Base-by-base conservation (phyloP, 768 basidiomycete genomes). In the Neoboletus subvelutipes region DNA sequence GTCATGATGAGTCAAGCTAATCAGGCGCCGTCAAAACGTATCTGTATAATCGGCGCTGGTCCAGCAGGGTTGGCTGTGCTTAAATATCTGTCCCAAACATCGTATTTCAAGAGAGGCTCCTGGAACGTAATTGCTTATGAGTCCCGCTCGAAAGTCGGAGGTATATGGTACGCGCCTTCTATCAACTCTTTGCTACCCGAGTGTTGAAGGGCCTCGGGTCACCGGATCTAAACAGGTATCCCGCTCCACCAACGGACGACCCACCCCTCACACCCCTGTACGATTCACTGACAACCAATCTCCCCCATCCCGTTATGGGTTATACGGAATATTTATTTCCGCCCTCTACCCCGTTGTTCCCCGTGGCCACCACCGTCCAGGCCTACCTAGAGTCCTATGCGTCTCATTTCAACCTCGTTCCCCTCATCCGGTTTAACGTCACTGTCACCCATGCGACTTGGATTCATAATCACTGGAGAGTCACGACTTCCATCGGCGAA, bases 241-340 rank as follows among this genome's bases (percentile, higher is more conserved):
- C 88, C 20, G 80, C 83, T 8, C 72, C 77, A 36, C 78, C 81
- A 4, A 68, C 70, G 12, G 76, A 73, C 20, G 71, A 82, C 34
- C 82, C 82, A 8, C 88, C 88, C 2, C 64, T 79, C 33, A 87
- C 88, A 1, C 83, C 92, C 2, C 65, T 91, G 10, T 94, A 94
- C 64, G 87, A 92, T 64, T 86, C 87, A 0, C 75, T 94, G 13
- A 87, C 86, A n/a, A 87, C 91, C 1, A 93, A 93, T 63, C 67
- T 94, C 5, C 88, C 92, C 0, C 88, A 92, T 61, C 87, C 87
- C 1, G 56, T 86, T 48, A 93, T 94, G 92, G 80, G 81, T 3
- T 92, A 77, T 62, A 74, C 78, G 1, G 79, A 78, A 45, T 84
- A 82, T 64, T 64, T 77, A 1, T 92, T 92, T 64, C 88, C 88